These are phyloP conservation scores for Marasmius oreades DNA, from an alignment of 1,284 basidiomycete genomes.

Conservation along the genomic window DNA sequence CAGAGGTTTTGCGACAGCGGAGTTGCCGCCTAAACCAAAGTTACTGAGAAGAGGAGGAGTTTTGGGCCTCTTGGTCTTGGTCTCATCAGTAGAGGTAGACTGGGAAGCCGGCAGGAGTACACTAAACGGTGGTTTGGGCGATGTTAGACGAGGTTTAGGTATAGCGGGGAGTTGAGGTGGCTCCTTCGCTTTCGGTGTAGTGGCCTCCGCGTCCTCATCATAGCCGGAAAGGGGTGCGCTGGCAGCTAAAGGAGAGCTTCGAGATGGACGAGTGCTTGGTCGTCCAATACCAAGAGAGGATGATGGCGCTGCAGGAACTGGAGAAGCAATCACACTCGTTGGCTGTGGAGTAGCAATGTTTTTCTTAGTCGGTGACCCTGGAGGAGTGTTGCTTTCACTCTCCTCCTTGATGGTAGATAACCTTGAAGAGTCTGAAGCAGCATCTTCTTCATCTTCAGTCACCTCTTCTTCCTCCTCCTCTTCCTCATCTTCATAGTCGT, in stretches of 20 bases:
- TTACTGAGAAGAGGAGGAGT: slow-evolving; percentile 39
- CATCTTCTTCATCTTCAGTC: slow-evolving; percentile 18
- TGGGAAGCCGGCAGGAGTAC: slow-evolving; percentile 23
- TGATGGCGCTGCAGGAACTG: slow-evolving; percentile 29
- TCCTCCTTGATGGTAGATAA: slow-evolving; percentile 25
- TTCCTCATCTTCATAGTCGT: slow-evolving; percentile 20
- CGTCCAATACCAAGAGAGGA: slow-evolving; percentile 40
- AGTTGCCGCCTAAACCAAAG: slow-evolving; percentile 7
- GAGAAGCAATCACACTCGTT: slow-evolving; percentile 20
- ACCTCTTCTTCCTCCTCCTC: slow-evolving; percentile 31
- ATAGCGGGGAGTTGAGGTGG: slow-evolving; percentile 16
- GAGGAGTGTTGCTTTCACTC: slow-evolving; percentile 46
- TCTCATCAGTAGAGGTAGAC: slow-evolving; percentile 23
- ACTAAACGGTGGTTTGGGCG: slow-evolving; percentile 34
- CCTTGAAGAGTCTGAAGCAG: slow-evolving; percentile 18
- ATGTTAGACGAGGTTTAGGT: slow-evolving; percentile 26
- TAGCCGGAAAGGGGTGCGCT: slow-evolving; percentile 40
- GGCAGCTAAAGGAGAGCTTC: slow-evolving; percentile 59
- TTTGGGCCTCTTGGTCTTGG: slow-evolving; percentile 30
- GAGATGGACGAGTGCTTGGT: slow-evolving; percentile 53
- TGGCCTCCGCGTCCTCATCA: slow-evolving; percentile 26
- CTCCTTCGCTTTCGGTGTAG: background rate
- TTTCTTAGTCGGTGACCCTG: slow-evolving; percentile 49
- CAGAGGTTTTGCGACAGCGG: background rate
- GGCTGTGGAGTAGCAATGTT: slow-evolving; percentile 19